These are phyloP conservation scores for Chlamydomonas urium DNA, from an alignment of 139 green algal genomes.

Conservation along the genomic window DNA sequence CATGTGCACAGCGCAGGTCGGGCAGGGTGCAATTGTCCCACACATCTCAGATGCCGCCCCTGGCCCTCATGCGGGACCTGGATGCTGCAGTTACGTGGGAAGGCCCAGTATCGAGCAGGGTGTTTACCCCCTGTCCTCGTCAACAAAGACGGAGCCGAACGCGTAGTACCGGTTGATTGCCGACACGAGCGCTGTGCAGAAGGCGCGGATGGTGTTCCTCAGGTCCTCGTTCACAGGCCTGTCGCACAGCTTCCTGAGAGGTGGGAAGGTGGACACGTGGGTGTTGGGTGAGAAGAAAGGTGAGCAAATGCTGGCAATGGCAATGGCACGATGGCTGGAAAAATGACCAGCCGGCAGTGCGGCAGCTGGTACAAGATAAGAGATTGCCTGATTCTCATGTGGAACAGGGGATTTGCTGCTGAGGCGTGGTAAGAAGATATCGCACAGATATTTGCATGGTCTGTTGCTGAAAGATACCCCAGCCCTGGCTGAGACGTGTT, in stretches of 20 bases:
- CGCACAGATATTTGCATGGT: no score
- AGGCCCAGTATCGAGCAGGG: no score
- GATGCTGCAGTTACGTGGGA: no score
- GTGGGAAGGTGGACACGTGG: neutral
- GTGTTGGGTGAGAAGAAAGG: neutral
- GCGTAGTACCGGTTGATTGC: slow-evolving; percentile 84
- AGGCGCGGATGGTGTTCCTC: slow-evolving; percentile 53
- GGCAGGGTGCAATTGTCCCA: no score
- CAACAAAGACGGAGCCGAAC: slow-evolving; percentile 79
- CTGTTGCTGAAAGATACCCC: no score
- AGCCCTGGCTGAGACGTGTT: no score
- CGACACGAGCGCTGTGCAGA: slow-evolving; percentile 63
- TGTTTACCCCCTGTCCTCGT: slow-evolving; percentile 41
- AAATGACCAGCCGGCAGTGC: neutral
- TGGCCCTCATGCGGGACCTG: no score
- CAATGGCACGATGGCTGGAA: neutral
- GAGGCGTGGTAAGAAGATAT: no score
- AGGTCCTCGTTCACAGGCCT: slow-evolving; percentile 57
- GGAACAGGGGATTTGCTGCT: neutral
- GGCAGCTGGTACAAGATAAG: neutral
- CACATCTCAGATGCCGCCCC: no score
- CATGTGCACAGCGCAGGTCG: no score
- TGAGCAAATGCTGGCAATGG: neutral
- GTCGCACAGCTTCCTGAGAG: slow-evolving; percentile 58
- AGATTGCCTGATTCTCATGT: neutral